Percentiles rank a stretch among this genome's conserved stretches.
Evolutionary conservation across 1,139 yeast species (phyloP).

Genomic region (Petasospora fabianii): DNA sequence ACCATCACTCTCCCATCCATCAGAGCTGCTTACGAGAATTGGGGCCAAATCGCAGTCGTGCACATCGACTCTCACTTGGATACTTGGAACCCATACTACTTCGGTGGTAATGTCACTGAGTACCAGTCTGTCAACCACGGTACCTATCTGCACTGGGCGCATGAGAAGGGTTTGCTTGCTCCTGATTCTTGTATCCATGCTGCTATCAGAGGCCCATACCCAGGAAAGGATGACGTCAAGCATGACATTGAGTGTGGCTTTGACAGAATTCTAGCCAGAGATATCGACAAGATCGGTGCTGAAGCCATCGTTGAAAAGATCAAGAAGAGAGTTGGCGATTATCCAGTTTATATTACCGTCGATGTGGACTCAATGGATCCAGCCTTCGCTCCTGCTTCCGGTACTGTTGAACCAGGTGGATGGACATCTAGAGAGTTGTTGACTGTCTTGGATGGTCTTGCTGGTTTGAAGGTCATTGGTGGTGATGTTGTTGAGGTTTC

Average conservation of each 20-base stretch:
- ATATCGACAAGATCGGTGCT: conserved; percentile 33
- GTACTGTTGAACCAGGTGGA: conserved; percentile 60
- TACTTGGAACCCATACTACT: conserved; percentile 50
- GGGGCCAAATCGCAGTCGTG: conserved; percentile 45
- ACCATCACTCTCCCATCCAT: conserved; percentile 52
- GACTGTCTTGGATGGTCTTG: conserved; percentile 44
- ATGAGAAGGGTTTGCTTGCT: conserved; percentile 49
- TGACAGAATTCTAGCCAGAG: conserved; percentile 18
- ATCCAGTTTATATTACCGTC: conserved; percentile 50
- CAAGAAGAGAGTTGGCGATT: conserved; percentile 33
- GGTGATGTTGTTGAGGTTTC: conserved; percentile 60
- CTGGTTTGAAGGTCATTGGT: conserved; percentile 43
- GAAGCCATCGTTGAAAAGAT: conserved; percentile 38
- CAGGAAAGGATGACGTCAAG: conserved; percentile 36
- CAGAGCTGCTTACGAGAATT: conserved; percentile 47
- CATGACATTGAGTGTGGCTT: conserved; percentile 37
- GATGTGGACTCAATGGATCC: conserved; percentile 46
- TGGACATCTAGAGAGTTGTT: conserved; percentile 49
- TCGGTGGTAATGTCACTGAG: conserved; percentile 26
- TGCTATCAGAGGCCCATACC: conserved; percentile 32
- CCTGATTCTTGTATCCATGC: conserved; percentile 37
- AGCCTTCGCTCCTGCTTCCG: conserved; percentile 47
- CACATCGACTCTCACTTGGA: conserved; percentile 61
- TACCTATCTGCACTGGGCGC: conserved; percentile 53
- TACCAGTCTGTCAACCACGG: conserved; percentile 55